Base-by-base conservation (phyloP, 2,329 filamentous ascomycete genomes). In the Fusarium citri region DNA sequence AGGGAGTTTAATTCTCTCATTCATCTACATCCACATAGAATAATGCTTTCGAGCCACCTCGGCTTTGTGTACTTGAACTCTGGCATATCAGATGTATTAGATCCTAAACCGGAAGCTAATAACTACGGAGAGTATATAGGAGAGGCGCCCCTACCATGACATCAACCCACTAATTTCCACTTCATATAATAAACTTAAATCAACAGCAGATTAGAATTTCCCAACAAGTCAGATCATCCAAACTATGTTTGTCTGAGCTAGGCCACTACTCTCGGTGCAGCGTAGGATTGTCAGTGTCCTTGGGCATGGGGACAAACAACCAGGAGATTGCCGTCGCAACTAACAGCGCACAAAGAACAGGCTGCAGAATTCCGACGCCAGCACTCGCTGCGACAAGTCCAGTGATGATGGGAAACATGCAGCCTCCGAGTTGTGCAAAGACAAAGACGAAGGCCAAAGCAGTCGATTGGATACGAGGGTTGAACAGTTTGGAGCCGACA, bases 331-430 rank as follows among this genome's bases (percentile, higher is more conserved):
- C 80, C n/a, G 83, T 85, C 0, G 82, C 82, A 0, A 80, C 78
- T 15, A 87, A 71, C 12, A 88, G 71, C 0, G 77, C 84, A 11
- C 86, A 81, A 3, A 87, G 76, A 18, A 88, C 83, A 0, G 86
- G 86, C 64, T 87, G 86, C 54, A 88, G 64, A 0, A 86, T 81
- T 2, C 78, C 75, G 0, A 88, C 85, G 1, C 85, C 85, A 0
- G 78, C 76, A 4, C 73, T 66, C 0, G 81, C 75, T 0, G 85
- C 85, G 15, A 88, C 79, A 3, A 88, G 73, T 2, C 87, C 87
- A 0, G 86, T 88, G 3, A 88, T 68, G 4, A 86, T 83, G 0
- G 87, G 87, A 59, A 89, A 89, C 0, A 88, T 69, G 0, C 85
- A 83, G 0, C 85, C 86, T 3, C 86, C 87, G 7, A 86, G 80